phyloP scores from a whole-genome alignment of 2,329 filamentous ascomycete genomes.

The Xylariaceae sp. region DNA sequence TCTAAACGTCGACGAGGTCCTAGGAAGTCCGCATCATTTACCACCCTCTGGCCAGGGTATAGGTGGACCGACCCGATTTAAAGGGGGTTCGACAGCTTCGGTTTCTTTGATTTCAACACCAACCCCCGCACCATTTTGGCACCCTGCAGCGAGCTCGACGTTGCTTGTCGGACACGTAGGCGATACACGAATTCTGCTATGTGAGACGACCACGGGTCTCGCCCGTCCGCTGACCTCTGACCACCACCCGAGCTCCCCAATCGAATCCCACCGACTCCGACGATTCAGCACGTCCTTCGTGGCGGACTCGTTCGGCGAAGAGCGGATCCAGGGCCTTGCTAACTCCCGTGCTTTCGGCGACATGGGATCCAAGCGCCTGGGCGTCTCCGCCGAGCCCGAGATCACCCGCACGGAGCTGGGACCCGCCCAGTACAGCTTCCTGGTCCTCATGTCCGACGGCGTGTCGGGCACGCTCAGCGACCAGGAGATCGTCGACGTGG shows the following conservation, averaged over 20 bases:
- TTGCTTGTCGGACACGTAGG: constrained; percentile 89
- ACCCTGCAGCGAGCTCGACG: constrained; percentile 82
- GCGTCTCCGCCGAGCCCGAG: constrained; percentile 92
- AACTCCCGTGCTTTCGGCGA: constrained; percentile 96
- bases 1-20: constrained; percentile 81
- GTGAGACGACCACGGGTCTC: constrained; percentile 79
- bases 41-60: constrained; percentile 64
- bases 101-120: constrained; percentile 90
- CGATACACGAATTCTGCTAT: constrained; percentile 88
- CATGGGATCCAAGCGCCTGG: constrained; percentile 86
- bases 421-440: constrained; percentile 84
- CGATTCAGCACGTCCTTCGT: constrained; percentile 84
- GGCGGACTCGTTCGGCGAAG: constrained; percentile 95
- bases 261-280: constrained; percentile 80
- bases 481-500: constrained; percentile 93
- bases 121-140: constrained; percentile 91
- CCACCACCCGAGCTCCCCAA: constrained; percentile 87
- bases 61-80: constrained; percentile 77
- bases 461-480: constrained; percentile 84
- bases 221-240: constrained; percentile 84
- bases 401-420: constrained; percentile 76
- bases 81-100: constrained; percentile 91
- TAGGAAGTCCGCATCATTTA: constrained; percentile 61
- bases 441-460: constrained; percentile 87
- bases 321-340: constrained; percentile 89